phyloP scores from a whole-genome alignment of 2,329 filamentous ascomycete genomes.

The Apiospora marii region DNA sequence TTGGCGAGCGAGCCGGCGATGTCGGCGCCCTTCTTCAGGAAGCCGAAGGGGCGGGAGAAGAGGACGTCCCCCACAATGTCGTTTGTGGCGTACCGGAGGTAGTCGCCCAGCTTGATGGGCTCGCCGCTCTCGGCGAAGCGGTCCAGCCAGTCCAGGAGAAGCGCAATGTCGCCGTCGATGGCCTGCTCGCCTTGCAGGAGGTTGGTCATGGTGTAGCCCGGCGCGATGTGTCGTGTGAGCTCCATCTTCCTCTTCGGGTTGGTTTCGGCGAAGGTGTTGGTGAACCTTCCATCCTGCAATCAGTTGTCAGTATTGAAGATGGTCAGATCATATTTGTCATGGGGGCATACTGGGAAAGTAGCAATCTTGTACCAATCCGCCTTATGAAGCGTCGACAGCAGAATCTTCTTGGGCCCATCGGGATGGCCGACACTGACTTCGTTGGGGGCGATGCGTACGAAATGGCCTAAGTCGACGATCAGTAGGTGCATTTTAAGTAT shows the following conservation, averaged over 20 bases:
- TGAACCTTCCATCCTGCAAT: background rate
- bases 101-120: constrained; percentile 32
- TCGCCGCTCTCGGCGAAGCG: constrained; percentile 24
- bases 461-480: constrained; percentile 39
- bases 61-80: constrained; percentile 44
- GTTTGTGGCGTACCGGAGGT: constrained; percentile 38
- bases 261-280: constrained; percentile 25
- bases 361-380: constrained; percentile 46
- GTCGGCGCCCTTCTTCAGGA: constrained; percentile 38
- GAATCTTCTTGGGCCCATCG: constrained; percentile 47
- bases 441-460: constrained; percentile 51
- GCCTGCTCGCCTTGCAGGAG: constrained; percentile 31
- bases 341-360: too few relatives aligned
- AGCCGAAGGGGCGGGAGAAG: constrained; percentile 40
- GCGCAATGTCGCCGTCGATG: constrained; percentile 30
- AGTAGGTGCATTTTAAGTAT: too few relatives aligned
- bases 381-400: constrained; percentile 44
- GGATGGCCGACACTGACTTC: constrained; percentile 53
- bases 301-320: too few relatives aligned
- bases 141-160: constrained; percentile 34
- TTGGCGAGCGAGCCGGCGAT: constrained; percentile 36
- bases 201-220: constrained; percentile 35
- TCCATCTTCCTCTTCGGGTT: constrained; percentile 45
- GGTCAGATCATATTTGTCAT: too few relatives aligned
- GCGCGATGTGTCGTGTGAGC: constrained; percentile 42